These are phyloP conservation scores for Ophiostoma himal-ulmi DNA, from an alignment of 2,329 filamentous ascomycete genomes.

Conservation along the genomic window DNA sequence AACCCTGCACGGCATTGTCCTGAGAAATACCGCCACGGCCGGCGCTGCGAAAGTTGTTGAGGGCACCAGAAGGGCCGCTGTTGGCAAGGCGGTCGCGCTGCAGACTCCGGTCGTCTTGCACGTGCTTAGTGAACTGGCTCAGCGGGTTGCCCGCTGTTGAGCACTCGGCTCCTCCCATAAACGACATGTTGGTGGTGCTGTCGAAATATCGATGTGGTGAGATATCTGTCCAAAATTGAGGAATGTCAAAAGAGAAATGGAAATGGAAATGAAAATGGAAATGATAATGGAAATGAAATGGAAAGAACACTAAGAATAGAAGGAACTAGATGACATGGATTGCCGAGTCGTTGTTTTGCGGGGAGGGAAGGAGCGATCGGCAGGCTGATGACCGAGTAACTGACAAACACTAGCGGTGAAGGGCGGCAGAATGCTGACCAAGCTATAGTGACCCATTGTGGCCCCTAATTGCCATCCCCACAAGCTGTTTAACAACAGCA, in stretches of 20 bases:
- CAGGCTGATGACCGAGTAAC: not conserved
- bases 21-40: conserved; percentile 62
- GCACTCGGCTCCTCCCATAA: conserved; percentile 92
- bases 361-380: not conserved
- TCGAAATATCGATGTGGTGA: not conserved
- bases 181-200: conserved; percentile 63
- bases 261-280: not conserved
- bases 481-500: not conserved
- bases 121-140: conserved; percentile 95
- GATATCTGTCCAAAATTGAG: not conserved
- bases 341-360: conserved; percentile 9
- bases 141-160: conserved; percentile 93
- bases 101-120: conserved; percentile 90
- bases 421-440: conserved; percentile 18
- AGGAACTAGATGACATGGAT: not conserved
- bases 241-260: not conserved
- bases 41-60: conserved; percentile 72
- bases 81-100: conserved; percentile 85
- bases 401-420: conserved; percentile 18
- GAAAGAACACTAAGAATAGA: not conserved
- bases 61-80: conserved; percentile 26
- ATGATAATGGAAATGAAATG: not conserved
- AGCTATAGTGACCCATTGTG: not conserved
- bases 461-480: conserved; percentile 12
- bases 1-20: conserved; percentile 91